Evolutionary conservation across 495 filamentous ascomycete genomes (phyloP), one percentile per base, ranked within the genome.

Genomic region (Saxophila tyrrhenica): DNA sequence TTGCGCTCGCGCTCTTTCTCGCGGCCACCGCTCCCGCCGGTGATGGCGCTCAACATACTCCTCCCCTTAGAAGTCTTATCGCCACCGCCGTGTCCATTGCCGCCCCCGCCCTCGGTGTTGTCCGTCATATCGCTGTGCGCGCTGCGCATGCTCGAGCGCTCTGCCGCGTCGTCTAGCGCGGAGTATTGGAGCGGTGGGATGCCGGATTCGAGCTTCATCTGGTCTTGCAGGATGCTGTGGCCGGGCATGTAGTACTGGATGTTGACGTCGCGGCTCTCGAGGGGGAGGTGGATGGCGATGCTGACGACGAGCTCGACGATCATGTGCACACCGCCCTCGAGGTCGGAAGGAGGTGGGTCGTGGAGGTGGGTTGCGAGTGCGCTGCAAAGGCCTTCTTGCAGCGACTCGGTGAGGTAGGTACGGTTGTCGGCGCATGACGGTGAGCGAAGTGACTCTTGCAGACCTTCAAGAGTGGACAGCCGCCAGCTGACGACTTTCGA

Each of bases 401-500:
- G 75, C 55, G 74, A 73, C 38, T 82, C 78, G 20, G 82, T 82
- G 52, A 97, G 80, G 19, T 78, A 71, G 3, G 71, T 64, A 20
- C 83, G 81, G 62, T 85, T 70, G 22, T 85, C 78, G 24, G 69
- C 70, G 24, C 81, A 82, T 38, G 83, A 75, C 0, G 77, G 73
- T 19, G 81, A 78, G n/a, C 75, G 73, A 2, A 97, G 76, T 35
- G 75, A 65, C 52, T 87, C 80, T 57, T 80, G 76, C 11, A 98
- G 75, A n/a, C 90, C 92, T 64, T 97, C 92, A 38, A 98, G 71
- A 17, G 92, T 98, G 2, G 92, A 80, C 60, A 96, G 82, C 39
- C 94, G 83, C 92, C 92, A 98, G 64, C 84, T 88, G 25, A 92
- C 82, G 50, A 96, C 81, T 61, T 89, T 87, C n/a, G 82, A 78